Percentiles rank a stretch among this genome's conserved stretches.
These are phyloP conservation scores for Iris pallida DNA, from an alignment of 116 monocot species.

Conservation along the genomic window DNA sequence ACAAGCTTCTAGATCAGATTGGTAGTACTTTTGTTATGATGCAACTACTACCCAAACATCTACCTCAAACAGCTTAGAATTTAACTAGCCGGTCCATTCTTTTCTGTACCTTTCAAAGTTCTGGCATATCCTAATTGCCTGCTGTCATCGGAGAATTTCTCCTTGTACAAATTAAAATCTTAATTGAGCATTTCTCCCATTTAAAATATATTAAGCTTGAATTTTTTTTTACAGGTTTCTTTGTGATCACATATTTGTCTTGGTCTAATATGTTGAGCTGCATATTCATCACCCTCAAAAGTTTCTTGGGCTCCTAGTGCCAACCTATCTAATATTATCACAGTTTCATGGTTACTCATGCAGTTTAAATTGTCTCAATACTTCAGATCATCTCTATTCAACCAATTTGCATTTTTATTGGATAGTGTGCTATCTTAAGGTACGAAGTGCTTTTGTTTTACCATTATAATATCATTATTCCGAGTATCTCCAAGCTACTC, in stretches of 20 bases:
- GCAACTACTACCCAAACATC: slow-evolving; percentile 11
- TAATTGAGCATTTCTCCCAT: slow-evolving; percentile 14
- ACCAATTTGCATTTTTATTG: neutral
- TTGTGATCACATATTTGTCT: neutral
- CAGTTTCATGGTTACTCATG: neutral
- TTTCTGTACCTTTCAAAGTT: slow-evolving; percentile 39
- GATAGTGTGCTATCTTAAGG: neutral
- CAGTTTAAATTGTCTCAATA: neutral
- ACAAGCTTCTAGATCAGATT: slow-evolving; percentile 27
- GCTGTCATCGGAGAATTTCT: slow-evolving; percentile 23
- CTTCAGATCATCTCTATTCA: neutral
- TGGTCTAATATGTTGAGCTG: neutral
- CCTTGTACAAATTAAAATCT: slow-evolving; percentile 30
- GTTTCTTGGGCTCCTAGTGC: neutral
- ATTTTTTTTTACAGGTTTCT: neutral
- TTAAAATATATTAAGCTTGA: slow-evolving; percentile 1
- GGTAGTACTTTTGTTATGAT: slow-evolving; percentile 5
- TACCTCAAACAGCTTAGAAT: slow-evolving; percentile 27
- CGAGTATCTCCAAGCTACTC: neutral
- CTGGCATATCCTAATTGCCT: slow-evolving; percentile 29
- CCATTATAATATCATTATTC: neutral
- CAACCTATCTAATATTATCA: neutral
- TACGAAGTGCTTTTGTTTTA: neutral
- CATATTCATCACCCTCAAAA: neutral
- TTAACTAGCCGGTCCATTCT: slow-evolving; percentile 42